phyloP scores from a whole-genome alignment of 2,329 filamentous ascomycete species.

The Teratosphaeria viscida region DNA sequence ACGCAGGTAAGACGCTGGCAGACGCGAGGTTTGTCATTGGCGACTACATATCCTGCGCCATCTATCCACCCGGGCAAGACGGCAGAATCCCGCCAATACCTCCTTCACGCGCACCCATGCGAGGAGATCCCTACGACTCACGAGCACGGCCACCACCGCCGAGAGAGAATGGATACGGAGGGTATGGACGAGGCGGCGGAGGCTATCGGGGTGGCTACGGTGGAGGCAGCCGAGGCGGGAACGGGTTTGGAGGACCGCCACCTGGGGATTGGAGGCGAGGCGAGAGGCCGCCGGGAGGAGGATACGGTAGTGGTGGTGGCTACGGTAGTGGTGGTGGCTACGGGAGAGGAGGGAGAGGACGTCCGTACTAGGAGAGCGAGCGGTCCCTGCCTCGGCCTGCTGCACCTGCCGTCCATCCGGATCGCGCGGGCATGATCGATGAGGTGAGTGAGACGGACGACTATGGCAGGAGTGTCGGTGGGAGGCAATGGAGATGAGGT shows the following conservation, averaged over 20 bases:
- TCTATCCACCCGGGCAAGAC: conserved; percentile 51
- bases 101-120: conserved; percentile 1
- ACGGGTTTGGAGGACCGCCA: conserved; percentile 18
- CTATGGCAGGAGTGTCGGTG: background rate
- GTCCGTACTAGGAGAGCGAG: conserved; percentile 14
- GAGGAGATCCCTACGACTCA: conserved; percentile 17
- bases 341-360: conserved; percentile 16
- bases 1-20: conserved; percentile 58
- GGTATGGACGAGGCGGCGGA: conserved; percentile 11
- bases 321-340: conserved; percentile 15
- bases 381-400: background rate
- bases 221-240: conserved; percentile 10
- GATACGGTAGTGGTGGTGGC: conserved; percentile 12
- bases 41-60: conserved; percentile 75
- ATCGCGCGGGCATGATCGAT: background rate
- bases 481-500: background rate
- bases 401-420: background rate
- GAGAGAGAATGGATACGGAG: conserved; percentile 12
- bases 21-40: conserved; percentile 78
- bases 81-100: background rate
- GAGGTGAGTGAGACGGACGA: background rate
- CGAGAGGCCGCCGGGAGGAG: conserved; percentile 24
- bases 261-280: conserved; percentile 31
- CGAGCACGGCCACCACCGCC: conserved; percentile 2
- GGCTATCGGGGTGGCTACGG: conserved; percentile 17